These are phyloP conservation scores for Amylocystis lapponica DNA, from an alignment of 768 basidiomycete species.

Conservation along the genomic window DNA sequence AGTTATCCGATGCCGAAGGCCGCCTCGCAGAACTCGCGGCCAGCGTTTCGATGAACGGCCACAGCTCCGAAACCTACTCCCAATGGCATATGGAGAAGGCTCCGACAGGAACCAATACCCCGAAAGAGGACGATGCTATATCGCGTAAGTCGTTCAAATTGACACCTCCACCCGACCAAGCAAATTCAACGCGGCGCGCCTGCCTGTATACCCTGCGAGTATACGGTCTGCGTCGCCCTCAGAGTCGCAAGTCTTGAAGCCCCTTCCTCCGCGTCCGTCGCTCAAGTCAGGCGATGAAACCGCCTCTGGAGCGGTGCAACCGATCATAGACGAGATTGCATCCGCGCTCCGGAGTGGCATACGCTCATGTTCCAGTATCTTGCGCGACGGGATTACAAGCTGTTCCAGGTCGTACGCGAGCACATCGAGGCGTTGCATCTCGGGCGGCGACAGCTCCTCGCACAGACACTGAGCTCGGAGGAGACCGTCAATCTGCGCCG, in stretches of 20 bases:
- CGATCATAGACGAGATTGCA: constrained; percentile 95
- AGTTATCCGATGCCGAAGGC: constrained; percentile 83
- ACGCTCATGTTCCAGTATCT: constrained; percentile 88
- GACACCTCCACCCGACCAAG: constrained; percentile 69
- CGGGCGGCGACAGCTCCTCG: constrained; percentile 85
- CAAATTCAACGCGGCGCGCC: constrained; percentile 65
- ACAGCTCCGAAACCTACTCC: constrained; percentile 22
- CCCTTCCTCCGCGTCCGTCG: constrained; percentile 85
- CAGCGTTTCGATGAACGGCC: constrained; percentile 25
- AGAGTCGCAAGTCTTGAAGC: constrained; percentile 62
- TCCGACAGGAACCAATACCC: background rate
- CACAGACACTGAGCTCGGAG: constrained; percentile 80
- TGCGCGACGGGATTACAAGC: constrained; percentile 79
- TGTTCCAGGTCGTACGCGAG: constrained; percentile 80
- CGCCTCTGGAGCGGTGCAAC: constrained; percentile 71
- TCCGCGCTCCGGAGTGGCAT: constrained; percentile 97
- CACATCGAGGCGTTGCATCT: constrained; percentile 90
- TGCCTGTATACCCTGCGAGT: constrained; percentile 70
- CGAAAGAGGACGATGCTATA: constrained; percentile 1
- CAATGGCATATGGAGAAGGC: constrained; percentile 11
- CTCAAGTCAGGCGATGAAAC: constrained; percentile 95
- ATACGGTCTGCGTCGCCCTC: constrained; percentile 60
- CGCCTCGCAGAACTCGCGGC: constrained; percentile 72
- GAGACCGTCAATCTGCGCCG: constrained; percentile 77
- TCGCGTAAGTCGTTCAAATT: constrained; percentile 64